These are phyloP conservation scores for Apiospora phragmitis DNA, from an alignment of 2,329 filamentous ascomycete species.

Conservation along the genomic window DNA sequence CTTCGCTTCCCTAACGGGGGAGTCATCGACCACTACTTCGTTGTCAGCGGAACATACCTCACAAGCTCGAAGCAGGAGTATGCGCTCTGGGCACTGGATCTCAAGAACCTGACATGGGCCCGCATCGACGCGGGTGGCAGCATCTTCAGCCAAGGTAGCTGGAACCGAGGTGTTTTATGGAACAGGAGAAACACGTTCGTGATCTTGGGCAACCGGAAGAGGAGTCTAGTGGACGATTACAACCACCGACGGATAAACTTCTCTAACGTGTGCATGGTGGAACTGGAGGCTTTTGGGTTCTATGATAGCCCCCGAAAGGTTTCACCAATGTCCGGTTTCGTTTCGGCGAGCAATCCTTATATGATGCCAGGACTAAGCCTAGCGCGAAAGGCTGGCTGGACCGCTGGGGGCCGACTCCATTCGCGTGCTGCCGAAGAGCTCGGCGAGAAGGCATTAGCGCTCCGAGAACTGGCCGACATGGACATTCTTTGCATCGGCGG, in stretches of 20 bases:
- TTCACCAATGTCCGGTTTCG: conserved; percentile 77
- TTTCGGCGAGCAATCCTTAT: conserved; percentile 76
- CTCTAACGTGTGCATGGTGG: conserved; percentile 93
- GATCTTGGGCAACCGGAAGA: conserved; percentile 88
- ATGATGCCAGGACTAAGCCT: conserved; percentile 57
- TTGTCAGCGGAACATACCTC: conserved; percentile 95
- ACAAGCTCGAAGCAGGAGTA: conserved; percentile 99
- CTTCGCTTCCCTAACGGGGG: conserved; percentile 95
- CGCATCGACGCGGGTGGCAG: conserved; percentile 93
- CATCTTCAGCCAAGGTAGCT: conserved; percentile 95
- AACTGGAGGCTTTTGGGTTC: conserved; percentile 93
- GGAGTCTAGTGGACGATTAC: conserved; percentile 95
- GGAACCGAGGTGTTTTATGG: conserved; percentile 96
- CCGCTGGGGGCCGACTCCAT: conserved; percentile 74
- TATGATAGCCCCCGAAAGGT: conserved; percentile 91
- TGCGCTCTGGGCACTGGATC: conserved; percentile 90
- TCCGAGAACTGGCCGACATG: conserved; percentile 94
- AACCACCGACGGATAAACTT: conserved; percentile 98
- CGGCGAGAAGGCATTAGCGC: conserved; percentile 73
- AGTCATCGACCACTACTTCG: conserved; percentile 93
- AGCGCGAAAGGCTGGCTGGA: conserved; percentile 61
- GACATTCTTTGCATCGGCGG: conserved; percentile 90
- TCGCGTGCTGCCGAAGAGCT: conserved; percentile 81
- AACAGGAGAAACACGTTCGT: conserved; percentile 92
- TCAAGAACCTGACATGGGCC: conserved; percentile 87